A percentile compares a stretch with the other conserved stretches of the same genome.
Conservation (phyloP, 805 yeast species). For the Saccharomyces kudriavzevii region DNA sequence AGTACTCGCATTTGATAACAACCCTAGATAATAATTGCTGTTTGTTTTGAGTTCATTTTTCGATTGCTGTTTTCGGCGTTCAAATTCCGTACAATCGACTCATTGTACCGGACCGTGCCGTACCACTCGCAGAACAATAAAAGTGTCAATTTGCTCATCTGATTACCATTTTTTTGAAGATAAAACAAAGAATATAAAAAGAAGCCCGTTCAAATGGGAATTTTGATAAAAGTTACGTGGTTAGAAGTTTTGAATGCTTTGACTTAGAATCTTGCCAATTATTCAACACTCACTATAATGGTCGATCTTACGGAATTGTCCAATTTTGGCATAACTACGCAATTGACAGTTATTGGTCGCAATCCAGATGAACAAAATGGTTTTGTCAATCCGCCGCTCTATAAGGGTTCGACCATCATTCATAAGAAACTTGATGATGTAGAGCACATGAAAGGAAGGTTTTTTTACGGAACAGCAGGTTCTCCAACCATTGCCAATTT, state of each 20-base stretch:
- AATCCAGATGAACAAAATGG: conserved; percentile 8
- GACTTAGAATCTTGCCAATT: background rate
- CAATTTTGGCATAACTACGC: conserved; percentile 1
- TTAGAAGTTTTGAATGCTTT: background rate
- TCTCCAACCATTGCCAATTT: conserved; percentile 10
- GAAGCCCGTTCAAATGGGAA: background rate
- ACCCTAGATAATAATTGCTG: background rate
- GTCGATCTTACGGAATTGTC: background rate
- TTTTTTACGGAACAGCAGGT: conserved; percentile 10
- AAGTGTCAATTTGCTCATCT: background rate
- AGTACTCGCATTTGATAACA: background rate
- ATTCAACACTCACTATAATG: conserved; percentile 14
- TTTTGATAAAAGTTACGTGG: background rate
- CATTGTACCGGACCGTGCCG: background rate
- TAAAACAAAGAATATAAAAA: background rate
- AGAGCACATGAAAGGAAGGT: conserved; percentile 5
- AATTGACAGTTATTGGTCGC: conserved; percentile 6
- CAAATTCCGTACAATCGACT: background rate
- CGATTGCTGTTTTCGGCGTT: background rate
- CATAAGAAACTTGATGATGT: conserved; percentile 6
- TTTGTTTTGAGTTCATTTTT: background rate
- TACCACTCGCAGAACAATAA: background rate
- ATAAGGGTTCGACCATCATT: conserved; percentile 10
- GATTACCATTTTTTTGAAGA: background rate
- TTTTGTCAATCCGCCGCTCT: conserved; percentile 8